These are phyloP conservation scores for Rachicladosporium sp. DNA, from an alignment of 2,329 filamentous ascomycete genomes.

Conservation along the genomic window DNA sequence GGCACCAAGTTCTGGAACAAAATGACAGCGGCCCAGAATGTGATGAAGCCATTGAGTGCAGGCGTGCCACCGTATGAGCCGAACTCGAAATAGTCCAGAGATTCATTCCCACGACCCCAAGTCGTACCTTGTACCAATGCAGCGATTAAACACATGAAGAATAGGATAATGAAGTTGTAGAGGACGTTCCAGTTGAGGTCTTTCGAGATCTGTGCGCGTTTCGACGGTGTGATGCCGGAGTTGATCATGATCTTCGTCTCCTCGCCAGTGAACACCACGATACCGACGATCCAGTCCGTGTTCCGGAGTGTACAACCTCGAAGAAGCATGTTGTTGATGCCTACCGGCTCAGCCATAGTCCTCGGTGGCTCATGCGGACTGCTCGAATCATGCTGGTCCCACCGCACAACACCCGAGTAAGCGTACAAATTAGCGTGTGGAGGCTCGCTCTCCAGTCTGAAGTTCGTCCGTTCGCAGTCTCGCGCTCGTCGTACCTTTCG, in stretches of 20 bases:
- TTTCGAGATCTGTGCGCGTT: slow-evolving; percentile 78
- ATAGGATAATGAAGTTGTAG: slow-evolving; percentile 86
- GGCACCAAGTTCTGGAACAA: slow-evolving; percentile 98
- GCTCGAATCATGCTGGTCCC: slow-evolving; percentile 60
- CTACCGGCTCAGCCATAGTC: slow-evolving; percentile 83
- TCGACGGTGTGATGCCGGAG: slow-evolving; percentile 85
- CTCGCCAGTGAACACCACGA: slow-evolving; percentile 87
- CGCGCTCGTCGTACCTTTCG: slow-evolving; percentile 73
- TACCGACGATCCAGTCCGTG: slow-evolving; percentile 87
- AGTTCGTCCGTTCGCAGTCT: slow-evolving; percentile 83
- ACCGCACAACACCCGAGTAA: slow-evolving; percentile 81
- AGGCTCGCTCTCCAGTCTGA: slow-evolving; percentile 77
- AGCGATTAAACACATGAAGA: slow-evolving; percentile 76
- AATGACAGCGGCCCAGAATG: slow-evolving; percentile 90
- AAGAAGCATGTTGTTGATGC: slow-evolving; percentile 88
- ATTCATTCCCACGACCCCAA: slow-evolving; percentile 65
- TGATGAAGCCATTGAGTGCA: slow-evolving; percentile 78
- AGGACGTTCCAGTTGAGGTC: slow-evolving; percentile 96
- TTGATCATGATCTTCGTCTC: slow-evolving; percentile 99
- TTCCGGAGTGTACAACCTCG: slow-evolving; percentile 89
- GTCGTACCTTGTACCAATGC: slow-evolving; percentile 74
- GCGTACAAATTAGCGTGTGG: slow-evolving; percentile 92
- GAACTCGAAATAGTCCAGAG: slow-evolving; percentile 71
- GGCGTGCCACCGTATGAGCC: slow-evolving; percentile 58
- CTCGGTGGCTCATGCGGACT: slow-evolving; percentile 50